Evolutionary conservation across 2,329 filamentous ascomycete species (phyloP).

Genomic region (Fusarium kyushuense): DNA sequence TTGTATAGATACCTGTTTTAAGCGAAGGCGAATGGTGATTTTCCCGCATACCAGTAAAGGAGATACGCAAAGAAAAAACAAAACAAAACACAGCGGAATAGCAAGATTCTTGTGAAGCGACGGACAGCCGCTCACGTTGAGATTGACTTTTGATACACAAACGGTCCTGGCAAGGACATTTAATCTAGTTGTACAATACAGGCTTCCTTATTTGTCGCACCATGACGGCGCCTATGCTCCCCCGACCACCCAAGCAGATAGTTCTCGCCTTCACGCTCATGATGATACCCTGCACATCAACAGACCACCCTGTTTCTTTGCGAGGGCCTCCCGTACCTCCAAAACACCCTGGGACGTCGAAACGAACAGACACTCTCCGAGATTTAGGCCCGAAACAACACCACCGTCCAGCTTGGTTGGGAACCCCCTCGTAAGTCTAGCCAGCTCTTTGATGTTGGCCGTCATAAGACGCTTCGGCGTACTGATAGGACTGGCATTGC

Average conservation of each 20-base stretch:
- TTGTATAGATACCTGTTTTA: conserved; percentile 51
- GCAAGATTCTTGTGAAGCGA: conserved; percentile 20
- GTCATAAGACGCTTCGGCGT: conserved; percentile 81
- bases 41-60: conserved; percentile 39
- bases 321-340: conserved; percentile 85
- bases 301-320: conserved; percentile 83
- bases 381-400: conserved; percentile 77
- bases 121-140: conserved; percentile 28
- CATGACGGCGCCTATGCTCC: conserved; percentile 33
- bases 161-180: conserved; percentile 30
- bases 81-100: conserved; percentile 15
- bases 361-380: conserved; percentile 87
- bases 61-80: conserved; percentile 10
- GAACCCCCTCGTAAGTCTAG: conserved; percentile 75
- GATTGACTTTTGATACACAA: conserved; percentile 45
- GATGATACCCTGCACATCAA: conserved; percentile 77
- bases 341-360: conserved; percentile 81
- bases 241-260: conserved; percentile 3
- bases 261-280: conserved; percentile 45
- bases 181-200: conserved; percentile 49
- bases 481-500: conserved; percentile 73
- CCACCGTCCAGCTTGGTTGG: conserved; percentile 69
- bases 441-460: conserved; percentile 71
- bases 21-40: conserved; percentile 51
- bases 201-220: conserved; percentile 40